phyloP scores from a whole-genome alignment of 202 grass and related monocot genomes.

The Hordeum pubiflorum region DNA sequence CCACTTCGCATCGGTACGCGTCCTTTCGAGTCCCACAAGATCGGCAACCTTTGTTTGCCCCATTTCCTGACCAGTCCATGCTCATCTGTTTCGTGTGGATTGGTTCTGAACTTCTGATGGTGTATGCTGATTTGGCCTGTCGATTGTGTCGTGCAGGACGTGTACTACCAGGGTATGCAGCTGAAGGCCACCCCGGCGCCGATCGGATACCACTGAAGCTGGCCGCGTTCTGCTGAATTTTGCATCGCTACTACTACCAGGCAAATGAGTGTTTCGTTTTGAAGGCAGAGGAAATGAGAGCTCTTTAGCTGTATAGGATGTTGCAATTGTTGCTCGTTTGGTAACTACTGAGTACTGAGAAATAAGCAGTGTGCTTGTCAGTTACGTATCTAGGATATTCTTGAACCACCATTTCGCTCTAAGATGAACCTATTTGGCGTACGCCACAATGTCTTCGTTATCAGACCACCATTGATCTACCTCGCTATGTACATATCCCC shows the following conservation, averaged over 20 bases:
- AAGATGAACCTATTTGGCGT: constrained; percentile 1
- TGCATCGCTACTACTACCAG: constrained; percentile 19
- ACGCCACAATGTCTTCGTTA: background rate
- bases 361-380: constrained; percentile 20
- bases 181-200: constrained; percentile 70
- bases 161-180: constrained; percentile 86
- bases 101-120: background rate
- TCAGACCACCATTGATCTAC: background rate
- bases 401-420: constrained; percentile 7
- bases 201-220: constrained; percentile 64
- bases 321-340: background rate
- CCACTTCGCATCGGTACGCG: constrained; percentile 76
- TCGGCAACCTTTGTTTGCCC: background rate
- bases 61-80: background rate
- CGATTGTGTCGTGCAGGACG: constrained; percentile 41
- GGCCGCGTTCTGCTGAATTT: constrained; percentile 2
- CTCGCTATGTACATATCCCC: constrained; percentile 15
- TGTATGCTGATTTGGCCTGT: background rate
- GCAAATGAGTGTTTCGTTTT: constrained; percentile 18
- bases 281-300: background rate
- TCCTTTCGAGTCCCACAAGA: too few relatives aligned
- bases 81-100: background rate
- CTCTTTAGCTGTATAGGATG: constrained; percentile 4
- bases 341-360: background rate
- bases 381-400: constrained; percentile 24